Percentiles rank a stretch among this genome's conserved stretches.
phyloP scores from a whole-genome alignment of 1,284 basidiomycete species.

The Ceratobasidium papillatum region DNA sequence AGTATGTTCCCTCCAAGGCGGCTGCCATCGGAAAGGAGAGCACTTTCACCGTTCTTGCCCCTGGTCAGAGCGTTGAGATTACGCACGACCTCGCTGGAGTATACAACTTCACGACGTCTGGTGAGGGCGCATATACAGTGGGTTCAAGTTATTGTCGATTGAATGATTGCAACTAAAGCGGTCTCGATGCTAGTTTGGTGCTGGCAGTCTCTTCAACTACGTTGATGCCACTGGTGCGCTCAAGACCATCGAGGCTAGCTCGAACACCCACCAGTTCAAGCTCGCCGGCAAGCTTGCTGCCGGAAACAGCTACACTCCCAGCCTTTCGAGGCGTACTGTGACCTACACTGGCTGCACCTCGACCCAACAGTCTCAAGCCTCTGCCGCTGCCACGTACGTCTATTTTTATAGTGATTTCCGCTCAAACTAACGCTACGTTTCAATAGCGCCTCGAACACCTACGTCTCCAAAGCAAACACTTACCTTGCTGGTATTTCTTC shows the following conservation, averaged over 20 bases:
- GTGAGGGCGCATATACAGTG: slow-evolving; percentile 30
- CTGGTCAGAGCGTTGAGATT: slow-evolving; percentile 42
- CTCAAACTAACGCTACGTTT: neutral
- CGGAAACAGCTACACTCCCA: neutral
- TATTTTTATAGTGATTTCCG: too few species aligned
- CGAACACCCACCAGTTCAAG: slow-evolving; percentile 24
- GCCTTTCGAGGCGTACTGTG: slow-evolving; percentile 19
- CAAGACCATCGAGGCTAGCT: slow-evolving; percentile 27
- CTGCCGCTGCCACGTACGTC: slow-evolving; percentile 36
- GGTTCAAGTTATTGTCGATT: neutral
- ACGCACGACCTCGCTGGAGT: slow-evolving; percentile 40
- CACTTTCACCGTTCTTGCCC: slow-evolving; percentile 38
- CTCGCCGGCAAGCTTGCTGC: slow-evolving; percentile 40
- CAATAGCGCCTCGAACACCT: slow-evolving; percentile 29
- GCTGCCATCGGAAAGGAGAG: slow-evolving; percentile 10
- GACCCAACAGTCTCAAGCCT: slow-evolving; percentile 22
- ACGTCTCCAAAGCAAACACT: slow-evolving; percentile 29
- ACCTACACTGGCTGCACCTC: slow-evolving; percentile 30
- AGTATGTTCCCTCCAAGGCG: slow-evolving; percentile 28
- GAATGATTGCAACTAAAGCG: neutral
- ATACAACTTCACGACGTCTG: slow-evolving; percentile 43
- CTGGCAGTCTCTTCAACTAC: slow-evolving; percentile 36
- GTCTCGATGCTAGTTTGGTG: slow-evolving; percentile 7
- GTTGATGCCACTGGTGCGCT: slow-evolving; percentile 28
- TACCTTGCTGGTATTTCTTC: slow-evolving; percentile 15